A percentile compares a stretch with the other conserved stretches of the same genome.
These are phyloP conservation scores for Aspergillus sp. DNA, from an alignment of 2,329 filamentous ascomycete species.

Conservation along the genomic window DNA sequence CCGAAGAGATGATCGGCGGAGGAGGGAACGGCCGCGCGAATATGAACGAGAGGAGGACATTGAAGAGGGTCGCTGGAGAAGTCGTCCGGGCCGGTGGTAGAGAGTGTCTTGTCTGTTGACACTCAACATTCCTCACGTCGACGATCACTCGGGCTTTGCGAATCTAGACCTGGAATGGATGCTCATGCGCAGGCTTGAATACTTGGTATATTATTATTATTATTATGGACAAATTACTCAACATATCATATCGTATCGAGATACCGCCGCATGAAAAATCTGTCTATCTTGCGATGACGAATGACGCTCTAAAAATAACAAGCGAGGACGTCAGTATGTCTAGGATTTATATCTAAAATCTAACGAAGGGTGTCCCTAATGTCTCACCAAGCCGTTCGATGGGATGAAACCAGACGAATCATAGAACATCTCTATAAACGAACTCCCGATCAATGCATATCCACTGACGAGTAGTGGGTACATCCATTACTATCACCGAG, in stretches of 20 bases:
- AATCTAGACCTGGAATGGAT: neutral
- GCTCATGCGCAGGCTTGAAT: neutral
- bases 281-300: neutral
- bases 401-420: neutral
- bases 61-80: conserved; percentile 20
- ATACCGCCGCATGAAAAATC: neutral
- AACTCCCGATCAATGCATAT: neutral
- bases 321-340: neutral
- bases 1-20: conserved; percentile 20
- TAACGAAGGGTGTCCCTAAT: neutral
- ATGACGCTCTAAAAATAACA: neutral
- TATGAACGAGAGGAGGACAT: conserved; percentile 19
- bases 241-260: neutral
- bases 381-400: neutral
- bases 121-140: neutral
- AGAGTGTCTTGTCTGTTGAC: neutral
- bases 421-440: neutral
- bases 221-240: neutral
- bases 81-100: conserved; percentile 15
- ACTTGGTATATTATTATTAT: neutral
- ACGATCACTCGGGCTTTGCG: neutral
- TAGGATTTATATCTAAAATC: neutral
- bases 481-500: neutral
- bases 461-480: neutral
- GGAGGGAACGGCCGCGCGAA: conserved; percentile 21